These are phyloP conservation scores for Penicillium cosmopolitanum DNA, from an alignment of 495 filamentous ascomycete species.

Conservation along the genomic window DNA sequence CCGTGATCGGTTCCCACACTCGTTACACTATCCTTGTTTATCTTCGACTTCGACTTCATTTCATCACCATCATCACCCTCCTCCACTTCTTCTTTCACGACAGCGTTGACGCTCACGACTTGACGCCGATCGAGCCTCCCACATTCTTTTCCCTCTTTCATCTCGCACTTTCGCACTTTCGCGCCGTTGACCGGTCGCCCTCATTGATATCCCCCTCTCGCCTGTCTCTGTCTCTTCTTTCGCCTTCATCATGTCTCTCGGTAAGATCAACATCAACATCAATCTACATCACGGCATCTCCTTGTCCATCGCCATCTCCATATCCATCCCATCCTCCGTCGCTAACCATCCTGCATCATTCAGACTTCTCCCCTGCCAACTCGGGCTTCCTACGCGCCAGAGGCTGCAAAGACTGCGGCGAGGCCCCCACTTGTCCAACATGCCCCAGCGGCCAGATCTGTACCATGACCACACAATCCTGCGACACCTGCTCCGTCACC, in stretches of 20 bases:
- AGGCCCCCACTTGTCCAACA: slow-evolving; percentile 52
- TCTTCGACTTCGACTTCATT: slow-evolving; percentile 8
- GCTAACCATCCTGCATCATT: slow-evolving; percentile 7
- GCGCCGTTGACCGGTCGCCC: slow-evolving; percentile 33
- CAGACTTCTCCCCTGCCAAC: slow-evolving; percentile 30
- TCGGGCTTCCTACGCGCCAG: slow-evolving; percentile 46
- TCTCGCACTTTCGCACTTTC: slow-evolving; percentile 20
- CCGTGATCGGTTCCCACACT: slow-evolving; percentile 15
- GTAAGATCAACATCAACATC: slow-evolving; percentile 18
- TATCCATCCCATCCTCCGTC: not conserved
- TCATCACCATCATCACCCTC: no score
- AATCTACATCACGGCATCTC: no score
- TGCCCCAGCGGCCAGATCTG: slow-evolving; percentile 56
- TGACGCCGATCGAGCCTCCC: slow-evolving; percentile 43
- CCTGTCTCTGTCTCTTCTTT: slow-evolving; percentile 7
- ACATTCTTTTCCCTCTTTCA: slow-evolving; percentile 29
- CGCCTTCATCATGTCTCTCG: slow-evolving; percentile 33
- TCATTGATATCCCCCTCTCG: slow-evolving; percentile 22
- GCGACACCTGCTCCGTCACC: slow-evolving; percentile 60
- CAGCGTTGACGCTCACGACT: slow-evolving; percentile 44
- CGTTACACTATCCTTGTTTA: slow-evolving; percentile 20
- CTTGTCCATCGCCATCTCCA: not conserved
- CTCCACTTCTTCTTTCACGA: slow-evolving; percentile 30
- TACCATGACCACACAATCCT: slow-evolving; percentile 57
- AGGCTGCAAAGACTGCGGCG: slow-evolving; percentile 45